Conservation (phyloP, 768 basidiomycete species). For the Calocybe gangraenosa region DNA sequence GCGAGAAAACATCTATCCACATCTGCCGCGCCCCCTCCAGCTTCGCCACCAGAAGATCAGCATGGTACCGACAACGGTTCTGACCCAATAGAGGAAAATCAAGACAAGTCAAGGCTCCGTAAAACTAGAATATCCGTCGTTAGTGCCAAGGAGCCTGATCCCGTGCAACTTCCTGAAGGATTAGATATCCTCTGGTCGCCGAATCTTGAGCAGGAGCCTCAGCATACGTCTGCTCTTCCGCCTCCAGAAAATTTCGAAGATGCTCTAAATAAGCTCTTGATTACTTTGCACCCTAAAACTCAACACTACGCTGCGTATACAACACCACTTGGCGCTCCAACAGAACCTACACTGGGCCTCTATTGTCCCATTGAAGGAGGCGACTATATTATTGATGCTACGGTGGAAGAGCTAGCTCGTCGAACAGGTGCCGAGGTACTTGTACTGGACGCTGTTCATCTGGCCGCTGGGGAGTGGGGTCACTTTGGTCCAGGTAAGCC, state of each 20-base stretch:
- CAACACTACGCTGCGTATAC: constrained; percentile 69
- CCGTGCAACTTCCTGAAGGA: constrained; percentile 49
- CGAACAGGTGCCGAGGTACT: constrained; percentile 77
- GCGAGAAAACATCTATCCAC: constrained; percentile 9
- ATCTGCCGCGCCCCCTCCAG: background rate
- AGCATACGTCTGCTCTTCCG: constrained; percentile 42
- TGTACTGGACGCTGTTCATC: constrained; percentile 76
- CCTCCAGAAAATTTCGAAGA: constrained; percentile 76
- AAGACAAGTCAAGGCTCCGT: constrained; percentile 42
- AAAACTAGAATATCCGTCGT: constrained; percentile 28
- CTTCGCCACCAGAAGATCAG: constrained; percentile 13
- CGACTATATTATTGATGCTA: constrained; percentile 75
- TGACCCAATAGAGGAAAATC: constrained; percentile 29
- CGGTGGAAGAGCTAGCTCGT: constrained; percentile 73
- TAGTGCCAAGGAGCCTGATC: constrained; percentile 33
- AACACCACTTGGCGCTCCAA: constrained; percentile 44
- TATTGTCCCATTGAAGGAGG: constrained; percentile 88
- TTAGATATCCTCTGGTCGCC: constrained; percentile 68
- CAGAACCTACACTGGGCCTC: constrained; percentile 80
- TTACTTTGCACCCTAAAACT: constrained; percentile 77
- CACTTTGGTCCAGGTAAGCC: constrained; percentile 69
- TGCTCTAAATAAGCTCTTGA: constrained; percentile 67
- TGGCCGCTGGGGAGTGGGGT: constrained; percentile 88
- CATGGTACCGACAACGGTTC: constrained; percentile 7
- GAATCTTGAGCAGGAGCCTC: constrained; percentile 31